Percentiles rank a stretch among this genome's conserved stretches.
These are phyloP conservation scores for Aureobasidium melanogenum DNA, from an alignment of 2,329 filamentous ascomycete species.

Conservation along the genomic window DNA sequence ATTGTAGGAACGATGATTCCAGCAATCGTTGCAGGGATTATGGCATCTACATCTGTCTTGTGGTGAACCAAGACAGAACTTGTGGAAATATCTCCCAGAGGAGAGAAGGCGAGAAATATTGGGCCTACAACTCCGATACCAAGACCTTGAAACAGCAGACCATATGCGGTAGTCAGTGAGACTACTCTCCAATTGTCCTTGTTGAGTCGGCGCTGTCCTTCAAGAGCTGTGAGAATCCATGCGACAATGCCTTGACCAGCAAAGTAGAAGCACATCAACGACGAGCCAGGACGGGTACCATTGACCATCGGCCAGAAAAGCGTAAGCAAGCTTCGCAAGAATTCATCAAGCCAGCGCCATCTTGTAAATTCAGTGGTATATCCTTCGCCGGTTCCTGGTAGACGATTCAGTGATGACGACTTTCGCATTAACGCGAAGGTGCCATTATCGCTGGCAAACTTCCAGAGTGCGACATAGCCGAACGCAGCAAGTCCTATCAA, in stretches of 20 bases:
- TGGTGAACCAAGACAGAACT: neutral
- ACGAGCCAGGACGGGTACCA: neutral
- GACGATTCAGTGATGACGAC: neutral
- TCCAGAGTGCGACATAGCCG: conserved; percentile 4
- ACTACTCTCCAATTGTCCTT: neutral
- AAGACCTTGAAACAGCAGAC: conserved; percentile 4
- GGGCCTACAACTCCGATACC: conserved; percentile 6
- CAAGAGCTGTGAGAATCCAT: conserved; percentile 6
- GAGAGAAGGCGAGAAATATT: conserved; percentile 1
- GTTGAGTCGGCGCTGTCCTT: neutral
- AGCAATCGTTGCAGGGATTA: neutral
- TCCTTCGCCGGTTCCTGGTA: neutral
- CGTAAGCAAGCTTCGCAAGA: neutral
- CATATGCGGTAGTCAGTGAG: conserved; percentile 4
- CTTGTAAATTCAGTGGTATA: conserved; percentile 6
- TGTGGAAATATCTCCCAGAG: neutral
- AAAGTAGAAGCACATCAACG: conserved; percentile 10
- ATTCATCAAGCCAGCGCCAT: neutral
- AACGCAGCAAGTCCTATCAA: neutral
- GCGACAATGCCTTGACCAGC: conserved; percentile 8
- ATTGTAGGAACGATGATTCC: conserved; percentile 7
- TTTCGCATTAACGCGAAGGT: neutral
- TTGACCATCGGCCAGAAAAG: conserved; percentile 10
- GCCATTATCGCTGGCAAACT: neutral
- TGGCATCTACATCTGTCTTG: neutral